phyloP scores from a whole-genome alignment of 2,329 filamentous ascomycete species.

The Tothia fuscella region DNA sequence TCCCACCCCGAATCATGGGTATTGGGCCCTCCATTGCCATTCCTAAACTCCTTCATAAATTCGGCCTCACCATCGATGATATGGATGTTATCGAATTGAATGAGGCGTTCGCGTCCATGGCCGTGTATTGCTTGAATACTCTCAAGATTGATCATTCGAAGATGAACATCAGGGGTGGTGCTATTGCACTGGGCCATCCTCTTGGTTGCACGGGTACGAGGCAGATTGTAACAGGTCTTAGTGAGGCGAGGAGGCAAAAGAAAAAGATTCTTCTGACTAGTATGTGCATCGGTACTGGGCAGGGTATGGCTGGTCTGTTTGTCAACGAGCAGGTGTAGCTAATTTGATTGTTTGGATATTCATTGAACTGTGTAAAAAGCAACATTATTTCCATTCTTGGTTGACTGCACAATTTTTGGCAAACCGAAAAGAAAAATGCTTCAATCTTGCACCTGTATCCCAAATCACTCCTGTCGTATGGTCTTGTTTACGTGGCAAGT shows the following conservation, averaged over 20 bases:
- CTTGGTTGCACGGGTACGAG: constrained; percentile 66
- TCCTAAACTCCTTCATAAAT: constrained; percentile 72
- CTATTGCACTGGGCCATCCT: constrained; percentile 73
- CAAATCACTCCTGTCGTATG: no score
- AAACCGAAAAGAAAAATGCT: no score
- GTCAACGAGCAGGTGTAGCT: constrained; percentile 47
- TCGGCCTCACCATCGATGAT: constrained; percentile 66
- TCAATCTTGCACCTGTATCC: no score
- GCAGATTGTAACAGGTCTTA: constrained; percentile 82
- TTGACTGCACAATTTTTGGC: no score
- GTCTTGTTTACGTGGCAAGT: no score
- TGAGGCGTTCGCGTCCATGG: constrained; percentile 97
- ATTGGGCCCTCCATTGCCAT: constrained; percentile 66
- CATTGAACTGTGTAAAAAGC: not conserved
- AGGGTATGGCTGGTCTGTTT: constrained; percentile 55
- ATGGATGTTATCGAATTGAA: constrained; percentile 89
- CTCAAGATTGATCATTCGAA: constrained; percentile 61
- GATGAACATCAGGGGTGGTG: constrained; percentile 71
- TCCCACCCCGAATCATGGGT: constrained; percentile 92
- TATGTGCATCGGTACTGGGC: constrained; percentile 65
- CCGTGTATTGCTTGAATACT: constrained; percentile 68
- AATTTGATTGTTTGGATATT: not conserved
- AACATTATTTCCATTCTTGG: no score
- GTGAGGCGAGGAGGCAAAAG: constrained; percentile 70
- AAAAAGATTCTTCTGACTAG: constrained; percentile 87